A percentile compares a stretch with the other conserved stretches of the same genome.
Evolutionary conservation across 192 early-diverging fungal species (phyloP).

Genomic region (Backusella tarrabulga): DNA sequence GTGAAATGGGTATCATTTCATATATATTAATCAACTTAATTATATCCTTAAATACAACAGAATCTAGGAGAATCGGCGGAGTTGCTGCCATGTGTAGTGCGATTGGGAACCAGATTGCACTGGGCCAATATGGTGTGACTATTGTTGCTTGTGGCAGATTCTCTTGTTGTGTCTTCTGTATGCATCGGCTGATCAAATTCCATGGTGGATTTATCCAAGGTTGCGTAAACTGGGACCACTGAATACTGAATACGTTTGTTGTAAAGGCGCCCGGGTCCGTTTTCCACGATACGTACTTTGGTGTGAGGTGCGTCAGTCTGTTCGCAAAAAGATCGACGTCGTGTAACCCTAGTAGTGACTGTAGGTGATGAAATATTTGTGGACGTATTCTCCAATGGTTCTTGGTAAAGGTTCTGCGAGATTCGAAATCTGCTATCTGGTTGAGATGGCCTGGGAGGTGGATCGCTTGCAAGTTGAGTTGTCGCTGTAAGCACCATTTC

Average conservation of each 20-base stretch:
- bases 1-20: no score
- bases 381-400: constrained; percentile 6
- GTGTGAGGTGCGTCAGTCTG: background rate
- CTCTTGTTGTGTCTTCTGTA: background rate
- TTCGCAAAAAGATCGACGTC: constrained; percentile 17
- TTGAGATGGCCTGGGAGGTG: constrained; percentile 7
- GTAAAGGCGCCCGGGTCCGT: background rate
- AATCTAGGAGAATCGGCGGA: no score
- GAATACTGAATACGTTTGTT: background rate
- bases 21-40: no score
- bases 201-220: constrained; percentile 5
- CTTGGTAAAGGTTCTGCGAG: background rate
- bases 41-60: no score
- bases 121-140: background rate
- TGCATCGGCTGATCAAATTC: background rate
- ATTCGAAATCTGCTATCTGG: background rate
- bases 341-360: background rate
- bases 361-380: background rate
- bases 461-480: no score
- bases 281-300: constrained; percentile 25
- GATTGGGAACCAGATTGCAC: background rate
- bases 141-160: background rate
- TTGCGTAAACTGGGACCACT: background rate
- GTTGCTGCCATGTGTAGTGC: no score
- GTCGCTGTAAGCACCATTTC: background rate